Conservation (phyloP, 176 grass and related monocot genomes). For the Cenchrus purpureus region DNA sequence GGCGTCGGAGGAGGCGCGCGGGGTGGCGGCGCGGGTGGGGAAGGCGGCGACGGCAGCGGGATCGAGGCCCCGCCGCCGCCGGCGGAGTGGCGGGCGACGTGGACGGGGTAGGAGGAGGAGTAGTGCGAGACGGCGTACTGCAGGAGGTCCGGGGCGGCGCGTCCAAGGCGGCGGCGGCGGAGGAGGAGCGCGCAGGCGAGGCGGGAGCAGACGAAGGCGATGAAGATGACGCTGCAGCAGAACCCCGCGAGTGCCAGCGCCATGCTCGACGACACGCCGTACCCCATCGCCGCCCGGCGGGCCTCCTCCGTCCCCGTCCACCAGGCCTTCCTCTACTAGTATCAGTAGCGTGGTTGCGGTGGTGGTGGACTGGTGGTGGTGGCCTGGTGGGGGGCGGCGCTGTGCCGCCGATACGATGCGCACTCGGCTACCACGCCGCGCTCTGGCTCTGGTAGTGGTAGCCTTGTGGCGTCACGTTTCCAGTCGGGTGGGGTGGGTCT, state of each 20-base stretch:
- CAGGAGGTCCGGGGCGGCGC: constrained; percentile 30
- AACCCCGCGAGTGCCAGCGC: constrained; percentile 79
- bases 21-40: constrained; percentile 27
- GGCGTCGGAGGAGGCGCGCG: background rate
- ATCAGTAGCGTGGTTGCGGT: too few species aligned
- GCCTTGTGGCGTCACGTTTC: too few species aligned
- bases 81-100: background rate
- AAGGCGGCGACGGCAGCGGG: constrained; percentile 41
- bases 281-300: constrained; percentile 30
- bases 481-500: too few species aligned
- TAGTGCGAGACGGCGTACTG: constrained; percentile 38
- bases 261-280: constrained; percentile 39
- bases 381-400: too few species aligned
- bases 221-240: constrained; percentile 85
- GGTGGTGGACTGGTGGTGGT: too few species aligned
- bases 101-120: constrained; percentile 17
- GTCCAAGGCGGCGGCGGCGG: constrained; percentile 39
- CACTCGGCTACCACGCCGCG: too few species aligned
- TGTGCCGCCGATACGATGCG: too few species aligned
- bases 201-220: constrained; percentile 82
- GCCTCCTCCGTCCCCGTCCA: too few species aligned
- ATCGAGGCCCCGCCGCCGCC: background rate
- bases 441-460: too few species aligned
- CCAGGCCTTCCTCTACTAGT: too few species aligned
- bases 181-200: constrained; percentile 80